Percentiles rank a stretch among this genome's conserved stretches.
These are phyloP conservation scores for Fusarium pilosicola DNA, from an alignment of 2,329 filamentous ascomycete genomes.

Conservation along the genomic window DNA sequence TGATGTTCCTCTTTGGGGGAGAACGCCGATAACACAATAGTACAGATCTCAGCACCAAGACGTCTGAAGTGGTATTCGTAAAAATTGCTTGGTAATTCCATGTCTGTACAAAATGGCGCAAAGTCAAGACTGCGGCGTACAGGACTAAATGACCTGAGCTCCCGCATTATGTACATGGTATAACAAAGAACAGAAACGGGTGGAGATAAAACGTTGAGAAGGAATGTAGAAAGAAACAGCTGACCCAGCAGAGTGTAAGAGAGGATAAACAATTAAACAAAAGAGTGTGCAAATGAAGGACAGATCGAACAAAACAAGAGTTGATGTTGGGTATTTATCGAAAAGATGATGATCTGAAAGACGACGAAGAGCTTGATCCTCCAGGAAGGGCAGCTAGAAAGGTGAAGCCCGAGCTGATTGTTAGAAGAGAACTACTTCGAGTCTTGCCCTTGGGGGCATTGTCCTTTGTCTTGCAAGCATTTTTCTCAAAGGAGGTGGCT, in stretches of 20 bases:
- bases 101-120: constrained; percentile 9
- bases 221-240: neutral
- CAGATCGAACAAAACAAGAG: constrained; percentile 7
- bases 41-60: constrained; percentile 39
- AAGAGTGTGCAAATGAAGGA: constrained; percentile 31
- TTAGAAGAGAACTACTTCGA: constrained; percentile 41
- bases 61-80: constrained; percentile 37
- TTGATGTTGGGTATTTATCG: constrained; percentile 32
- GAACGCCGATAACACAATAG: constrained; percentile 37
- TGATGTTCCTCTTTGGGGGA: neutral
- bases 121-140: constrained; percentile 34
- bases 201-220: neutral
- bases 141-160: constrained; percentile 25
- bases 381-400: constrained; percentile 43
- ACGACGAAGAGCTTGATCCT: constrained; percentile 29
- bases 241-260: neutral
- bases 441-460: constrained; percentile 35
- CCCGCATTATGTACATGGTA: constrained; percentile 23
- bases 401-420: constrained; percentile 44
- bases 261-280: constrained; percentile 10
- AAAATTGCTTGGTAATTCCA: constrained; percentile 35
- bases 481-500: constrained; percentile 43
- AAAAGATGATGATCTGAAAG: constrained; percentile 42
- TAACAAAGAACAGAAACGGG: neutral
- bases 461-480: constrained; percentile 41